Base-by-base conservation (phyloP, 441 rosid genomes). In the Brassica balearica region DNA sequence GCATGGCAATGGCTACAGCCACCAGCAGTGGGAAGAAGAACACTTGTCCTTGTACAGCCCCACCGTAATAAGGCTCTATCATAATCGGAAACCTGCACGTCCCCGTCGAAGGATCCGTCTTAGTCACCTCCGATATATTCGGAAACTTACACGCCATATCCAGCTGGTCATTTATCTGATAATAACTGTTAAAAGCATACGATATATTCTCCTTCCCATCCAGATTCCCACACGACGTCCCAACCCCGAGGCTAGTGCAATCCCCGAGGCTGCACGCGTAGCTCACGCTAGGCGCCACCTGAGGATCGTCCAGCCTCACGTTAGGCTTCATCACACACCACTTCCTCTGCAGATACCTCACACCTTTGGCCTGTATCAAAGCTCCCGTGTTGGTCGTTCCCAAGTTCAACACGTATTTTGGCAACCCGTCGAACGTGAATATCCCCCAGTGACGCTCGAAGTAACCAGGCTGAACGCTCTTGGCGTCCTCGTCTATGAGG, bases 391-490 rank as follows among this genome's bases (percentile, higher is more conserved):
- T 93, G 12, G 95, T 90, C 10, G 95, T 86, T 17, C 99, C 99
- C 6, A 95, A 88, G 83, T 90, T 95, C 79, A 95, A 87, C 2
- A 74, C 14, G 59, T 95, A 95, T 82, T 95, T 95, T 0, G 97
- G 83, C 62, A 61, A 64, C 20, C 99, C 99, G 5, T 95, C 99
- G 67, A 10, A 95, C 23, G 87, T 84, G 77, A 95, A 89, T 73
- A 93, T 81, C 17, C 99, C 99, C 99, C 98, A 93, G 62, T 95
- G 99, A 1, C 99, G 89, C 82, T 95, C 99, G 6, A 95, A 95
- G 85, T 95, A 93, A 65, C 99, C 98, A 0, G 98, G 99, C 41
- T 88, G 89, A 46, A 93, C 84, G 71, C 98, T 95, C 48, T 95
- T 95, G 9, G 85, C 93, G 80, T 95, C 99, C 82, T 95, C 99